These are phyloP conservation scores for Neostapfia colusana DNA, from an alignment of 176 grass and related monocot species.

Conservation along the genomic window DNA sequence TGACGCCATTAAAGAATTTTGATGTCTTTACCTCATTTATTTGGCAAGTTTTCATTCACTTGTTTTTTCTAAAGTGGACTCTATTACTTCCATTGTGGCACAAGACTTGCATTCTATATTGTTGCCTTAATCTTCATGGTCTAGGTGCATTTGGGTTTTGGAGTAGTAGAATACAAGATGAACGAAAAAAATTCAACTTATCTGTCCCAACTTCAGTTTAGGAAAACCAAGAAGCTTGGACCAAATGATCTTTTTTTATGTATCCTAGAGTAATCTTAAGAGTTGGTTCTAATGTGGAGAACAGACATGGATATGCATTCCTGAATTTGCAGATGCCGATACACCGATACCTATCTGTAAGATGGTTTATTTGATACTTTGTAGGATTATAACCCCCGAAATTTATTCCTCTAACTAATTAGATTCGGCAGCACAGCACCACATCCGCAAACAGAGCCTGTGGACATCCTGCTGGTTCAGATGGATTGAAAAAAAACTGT, in stretches of 20 bases:
- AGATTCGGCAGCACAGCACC: no score
- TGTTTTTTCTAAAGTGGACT: slow-evolving; percentile 13
- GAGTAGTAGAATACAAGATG: neutral
- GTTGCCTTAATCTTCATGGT: neutral
- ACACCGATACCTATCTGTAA: neutral
- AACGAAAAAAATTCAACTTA: neutral
- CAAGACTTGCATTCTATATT: neutral
- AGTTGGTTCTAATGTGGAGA: slow-evolving; percentile 4
- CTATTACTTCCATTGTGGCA: slow-evolving; percentile 2
- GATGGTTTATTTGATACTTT: neutral
- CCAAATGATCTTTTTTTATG: neutral
- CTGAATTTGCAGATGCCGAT: neutral
- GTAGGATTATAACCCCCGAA: neutral
- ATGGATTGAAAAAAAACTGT: neutral
- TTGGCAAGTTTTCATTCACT: slow-evolving; percentile 5
- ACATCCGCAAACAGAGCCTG: no score
- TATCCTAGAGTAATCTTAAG: neutral
- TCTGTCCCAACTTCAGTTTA: neutral
- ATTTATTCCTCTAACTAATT: no score
- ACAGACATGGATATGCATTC: neutral
- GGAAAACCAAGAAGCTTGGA: neutral
- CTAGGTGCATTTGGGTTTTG: neutral
- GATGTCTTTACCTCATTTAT: neutral
- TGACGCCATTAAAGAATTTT: neutral
- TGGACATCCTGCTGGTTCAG: no score